Percentiles rank a stretch among this genome's conserved stretches.
phyloP scores from a whole-genome alignment of 371 early-diverging fungal species.

The Apophysomyces variabilis region DNA sequence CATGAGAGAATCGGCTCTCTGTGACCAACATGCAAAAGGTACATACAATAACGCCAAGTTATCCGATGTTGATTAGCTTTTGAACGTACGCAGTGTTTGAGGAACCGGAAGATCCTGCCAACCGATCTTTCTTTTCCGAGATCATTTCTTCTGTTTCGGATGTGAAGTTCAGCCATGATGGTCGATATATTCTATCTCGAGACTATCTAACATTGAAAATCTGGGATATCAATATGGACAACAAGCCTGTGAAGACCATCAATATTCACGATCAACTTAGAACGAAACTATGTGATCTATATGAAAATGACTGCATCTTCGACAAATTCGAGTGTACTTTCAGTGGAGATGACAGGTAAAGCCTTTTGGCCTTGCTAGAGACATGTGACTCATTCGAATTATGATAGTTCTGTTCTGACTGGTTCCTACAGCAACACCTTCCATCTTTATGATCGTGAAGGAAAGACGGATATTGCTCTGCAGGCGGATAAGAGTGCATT shows the following conservation, averaged over 20 bases:
- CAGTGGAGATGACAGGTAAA: slow-evolving; percentile 84
- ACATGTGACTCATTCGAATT: background rate
- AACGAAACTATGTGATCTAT: slow-evolving; percentile 94
- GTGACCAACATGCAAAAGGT: slow-evolving; percentile 93
- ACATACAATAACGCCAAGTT: slow-evolving; percentile 21
- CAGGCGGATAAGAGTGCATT: slow-evolving; percentile 98
- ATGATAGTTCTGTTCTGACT: slow-evolving; percentile 76
- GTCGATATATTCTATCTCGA: slow-evolving; percentile 94
- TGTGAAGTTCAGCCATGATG: slow-evolving; percentile 94
- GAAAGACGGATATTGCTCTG: slow-evolving; percentile 80
- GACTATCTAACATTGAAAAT: slow-evolving; percentile 96
- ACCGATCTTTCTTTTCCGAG: slow-evolving; percentile 97
- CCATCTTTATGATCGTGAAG: slow-evolving; percentile 83
- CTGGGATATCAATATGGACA: slow-evolving; percentile 98
- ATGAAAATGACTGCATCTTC: slow-evolving; percentile 99
- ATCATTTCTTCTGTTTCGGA: slow-evolving; percentile 98
- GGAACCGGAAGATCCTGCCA: slow-evolving; percentile 91
- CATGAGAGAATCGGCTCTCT: slow-evolving; percentile 94
- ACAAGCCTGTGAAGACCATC: slow-evolving; percentile 91
- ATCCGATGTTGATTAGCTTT: background rate
- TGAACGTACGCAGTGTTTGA: slow-evolving; percentile 75
- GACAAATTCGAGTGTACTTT: slow-evolving; percentile 98
- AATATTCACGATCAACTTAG: slow-evolving; percentile 94
- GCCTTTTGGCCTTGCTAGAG: background rate
- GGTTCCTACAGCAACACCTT: slow-evolving; percentile 98